These are phyloP conservation scores for Ambrosiella beaveri DNA, from an alignment of 2,329 filamentous ascomycete species.

Conservation along the genomic window DNA sequence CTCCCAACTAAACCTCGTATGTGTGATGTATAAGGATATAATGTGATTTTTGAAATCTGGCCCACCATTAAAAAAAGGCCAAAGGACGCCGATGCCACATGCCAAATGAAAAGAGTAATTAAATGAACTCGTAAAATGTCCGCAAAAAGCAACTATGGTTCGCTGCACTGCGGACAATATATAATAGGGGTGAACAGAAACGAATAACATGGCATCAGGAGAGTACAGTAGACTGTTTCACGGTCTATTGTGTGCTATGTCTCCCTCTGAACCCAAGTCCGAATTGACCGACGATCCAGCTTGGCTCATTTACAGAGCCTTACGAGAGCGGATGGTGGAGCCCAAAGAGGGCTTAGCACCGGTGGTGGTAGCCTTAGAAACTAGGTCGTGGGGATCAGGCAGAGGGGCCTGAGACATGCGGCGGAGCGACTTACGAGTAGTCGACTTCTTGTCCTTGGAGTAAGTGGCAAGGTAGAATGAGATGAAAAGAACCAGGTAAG, in stretches of 20 bases:
- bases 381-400: conserved; percentile 58
- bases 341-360: conserved; percentile 36
- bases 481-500: conserved; percentile 96
- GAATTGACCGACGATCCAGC: neutral
- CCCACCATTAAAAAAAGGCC: conserved; percentile 6
- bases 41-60: conserved; percentile 6
- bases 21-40: conserved; percentile 1
- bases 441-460: conserved; percentile 66
- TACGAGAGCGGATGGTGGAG: conserved; percentile 48
- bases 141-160: neutral
- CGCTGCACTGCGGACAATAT: neutral
- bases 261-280: neutral
- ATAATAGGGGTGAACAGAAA: conserved; percentile 4
- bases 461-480: conserved; percentile 98
- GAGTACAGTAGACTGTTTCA: neutral
- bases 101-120: conserved; percentile 3
- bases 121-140: conserved; percentile 2
- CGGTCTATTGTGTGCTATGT: neutral
- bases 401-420: conserved; percentile 50
- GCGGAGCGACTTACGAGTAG: conserved; percentile 60
- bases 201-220: neutral
- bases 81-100: conserved; percentile 7
- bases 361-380: conserved; percentile 23
- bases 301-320: conserved; percentile 28
- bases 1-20: neutral